A percentile compares a stretch with the other conserved stretches of the same genome.
Evolutionary conservation across 495 filamentous ascomycete species (phyloP).

Genomic region (Penicillium nucicola): DNA sequence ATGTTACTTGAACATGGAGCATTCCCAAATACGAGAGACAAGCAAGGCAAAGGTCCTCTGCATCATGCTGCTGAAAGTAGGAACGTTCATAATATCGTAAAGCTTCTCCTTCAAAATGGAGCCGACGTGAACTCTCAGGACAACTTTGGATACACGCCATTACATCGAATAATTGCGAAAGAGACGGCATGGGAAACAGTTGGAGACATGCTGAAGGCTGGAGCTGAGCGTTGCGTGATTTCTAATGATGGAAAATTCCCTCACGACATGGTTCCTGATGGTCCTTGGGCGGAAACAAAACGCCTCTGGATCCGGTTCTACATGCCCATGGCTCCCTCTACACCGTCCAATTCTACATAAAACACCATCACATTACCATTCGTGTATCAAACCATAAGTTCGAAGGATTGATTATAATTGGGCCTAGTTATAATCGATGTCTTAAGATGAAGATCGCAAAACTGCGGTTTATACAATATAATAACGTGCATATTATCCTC

Average conservation of each 20-base stretch:
- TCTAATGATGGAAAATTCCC: constrained; percentile 4
- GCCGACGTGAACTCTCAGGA: constrained; percentile 8
- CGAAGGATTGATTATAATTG: too few relatives aligned
- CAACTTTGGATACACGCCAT: constrained; percentile 3
- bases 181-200: background rate
- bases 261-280: constrained; percentile 6
- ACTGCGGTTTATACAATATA: too few relatives aligned
- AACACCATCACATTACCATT: too few relatives aligned
- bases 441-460: too few relatives aligned
- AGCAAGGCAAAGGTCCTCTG: constrained; percentile 1
- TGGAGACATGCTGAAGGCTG: constrained; percentile 3
- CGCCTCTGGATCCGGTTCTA: constrained; percentile 1
- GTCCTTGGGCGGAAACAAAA: constrained; percentile 7
- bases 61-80: constrained; percentile 3
- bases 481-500: too few relatives aligned
- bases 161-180: constrained; percentile 1
- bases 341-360: too few relatives aligned
- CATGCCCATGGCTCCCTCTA: background rate
- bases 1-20: background rate
- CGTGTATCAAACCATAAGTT: too few relatives aligned
- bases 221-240: constrained; percentile 4
- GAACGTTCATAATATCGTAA: background rate
- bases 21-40: background rate
- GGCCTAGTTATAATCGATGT: too few relatives aligned
- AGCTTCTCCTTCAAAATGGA: constrained; percentile 1